Base-by-base conservation (phyloP, 2,329 filamentous ascomycete genomes). In the Neoascochyta sp. region DNA sequence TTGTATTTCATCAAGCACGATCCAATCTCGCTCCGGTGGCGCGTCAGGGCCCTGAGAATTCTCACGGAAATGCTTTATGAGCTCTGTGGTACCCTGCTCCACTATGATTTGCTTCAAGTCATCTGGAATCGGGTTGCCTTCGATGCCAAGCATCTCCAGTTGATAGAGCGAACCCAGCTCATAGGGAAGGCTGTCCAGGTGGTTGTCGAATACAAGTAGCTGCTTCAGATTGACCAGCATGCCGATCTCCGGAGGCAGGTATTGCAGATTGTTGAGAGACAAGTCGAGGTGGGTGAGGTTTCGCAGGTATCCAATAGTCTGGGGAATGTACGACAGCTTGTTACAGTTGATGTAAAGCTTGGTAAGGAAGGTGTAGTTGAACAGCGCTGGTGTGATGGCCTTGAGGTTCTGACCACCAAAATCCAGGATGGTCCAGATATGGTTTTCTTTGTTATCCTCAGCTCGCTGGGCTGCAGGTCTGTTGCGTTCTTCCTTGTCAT, bases 311-410 rank as follows among this genome's bases (percentile, higher is more conserved):
- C 92, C 89, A 57, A 98, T 87, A 13, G 80, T 74, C 20, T 83
- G 69, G 9, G 90, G 88, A n/a, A 98, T 69, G 24, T 75, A 73
- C 16, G 80, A 80, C 36, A 98, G 75, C 60, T 88, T 89, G 71
- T 98, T 98, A 47, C 88, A 90, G 50, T 88, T 88, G 41, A 98
- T 79, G 62, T 94, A 95, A 16, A 98, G 76, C 64, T 93, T 90
- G 46, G 85, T 85, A 34, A 98, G 71, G 62, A 98, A 96, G 24
- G 75, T 75, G 65, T 96, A 98, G 47, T 66, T 65, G 68, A 96
- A 96, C 17, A 98, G 71, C 24, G 83, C 78, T 7, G 77, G 69
- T 1, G 88, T 81, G 17, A 98, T 72, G 36, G 87, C 85, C 47
- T 88, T 83, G 27, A 98, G 71, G 12, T 90, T 90, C 67, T 96